These are phyloP conservation scores for Onygenales sp. DNA, from an alignment of 2,329 filamentous ascomycete genomes.

Conservation along the genomic window DNA sequence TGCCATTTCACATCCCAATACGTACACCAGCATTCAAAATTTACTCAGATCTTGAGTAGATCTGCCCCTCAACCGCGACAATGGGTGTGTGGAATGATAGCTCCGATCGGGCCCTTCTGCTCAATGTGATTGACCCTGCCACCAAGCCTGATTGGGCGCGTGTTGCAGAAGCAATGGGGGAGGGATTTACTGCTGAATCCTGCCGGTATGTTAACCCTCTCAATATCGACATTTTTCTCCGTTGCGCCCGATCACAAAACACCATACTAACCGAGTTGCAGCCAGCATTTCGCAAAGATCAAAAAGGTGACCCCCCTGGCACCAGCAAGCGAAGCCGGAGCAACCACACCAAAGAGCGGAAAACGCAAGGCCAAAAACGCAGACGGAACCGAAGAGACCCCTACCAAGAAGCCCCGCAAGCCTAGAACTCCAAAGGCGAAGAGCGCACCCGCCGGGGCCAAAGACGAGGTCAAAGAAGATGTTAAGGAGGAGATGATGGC, in stretches of 20 bases:
- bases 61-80: neutral
- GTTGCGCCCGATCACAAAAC: neutral
- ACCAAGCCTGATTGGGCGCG: constrained; percentile 12
- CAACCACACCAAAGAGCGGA: neutral
- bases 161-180: constrained; percentile 11
- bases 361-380: constrained; percentile 4
- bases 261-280: neutral
- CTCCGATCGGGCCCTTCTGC: constrained; percentile 12
- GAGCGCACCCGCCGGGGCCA: neutral
- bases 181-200: constrained; percentile 12
- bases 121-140: constrained; percentile 9
- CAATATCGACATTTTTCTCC: neutral
- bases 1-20: too few species aligned
- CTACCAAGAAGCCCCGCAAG: constrained; percentile 8
- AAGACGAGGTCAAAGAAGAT: neutral
- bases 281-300: constrained; percentile 10
- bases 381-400: neutral
- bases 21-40: too few species aligned
- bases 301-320: neutral
- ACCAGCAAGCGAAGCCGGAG: neutral
- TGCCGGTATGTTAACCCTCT: constrained; percentile 10
- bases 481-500: too few species aligned
- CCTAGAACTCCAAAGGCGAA: neutral
- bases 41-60: too few species aligned
- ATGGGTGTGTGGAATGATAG: constrained; percentile 12